Conservation (phyloP, 2,329 filamentous ascomycete species). For the Fusarium chlamydosporum region DNA sequence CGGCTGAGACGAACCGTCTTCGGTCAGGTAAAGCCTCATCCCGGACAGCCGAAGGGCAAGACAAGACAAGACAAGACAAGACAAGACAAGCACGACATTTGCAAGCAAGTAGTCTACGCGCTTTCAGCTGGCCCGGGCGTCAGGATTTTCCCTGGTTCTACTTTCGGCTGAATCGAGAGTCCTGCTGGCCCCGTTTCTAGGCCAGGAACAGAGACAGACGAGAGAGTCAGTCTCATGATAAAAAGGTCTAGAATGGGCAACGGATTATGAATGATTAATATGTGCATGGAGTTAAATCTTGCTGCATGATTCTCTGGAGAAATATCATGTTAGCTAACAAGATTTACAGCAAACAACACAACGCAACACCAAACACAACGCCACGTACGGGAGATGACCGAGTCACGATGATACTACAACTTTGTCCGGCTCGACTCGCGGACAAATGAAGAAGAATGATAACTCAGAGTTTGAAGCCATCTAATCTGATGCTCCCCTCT, state of each 20-base stretch:
- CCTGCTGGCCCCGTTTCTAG: slow-evolving; percentile 14
- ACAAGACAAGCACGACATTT: slow-evolving; percentile 38
- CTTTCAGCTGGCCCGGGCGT: slow-evolving; percentile 29
- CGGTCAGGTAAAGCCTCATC: slow-evolving; percentile 25
- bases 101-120: slow-evolving; percentile 4
- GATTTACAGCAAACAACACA: slow-evolving; percentile 10
- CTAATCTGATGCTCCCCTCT: slow-evolving; percentile 16
- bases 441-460: slow-evolving; percentile 1
- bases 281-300: slow-evolving; percentile 2
- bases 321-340: background rate
- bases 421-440: slow-evolving; percentile 29
- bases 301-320: slow-evolving; percentile 1
- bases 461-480: slow-evolving; percentile 6
- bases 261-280: slow-evolving; percentile 10
- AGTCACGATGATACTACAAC: slow-evolving; percentile 28
- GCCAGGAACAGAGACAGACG: slow-evolving; percentile 22
- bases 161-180: slow-evolving; percentile 32
- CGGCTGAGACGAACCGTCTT: slow-evolving; percentile 26
- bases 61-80: slow-evolving; percentile 23
- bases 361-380: too few species aligned
- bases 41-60: slow-evolving; percentile 1
- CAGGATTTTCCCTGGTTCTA: slow-evolving; percentile 21
- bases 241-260: slow-evolving; percentile 14
- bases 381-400: slow-evolving; percentile 27
- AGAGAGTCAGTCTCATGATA: slow-evolving; percentile 32